Base-by-base conservation (phyloP, 352 stramenopile species). In the Pythium monospermum region DNA sequence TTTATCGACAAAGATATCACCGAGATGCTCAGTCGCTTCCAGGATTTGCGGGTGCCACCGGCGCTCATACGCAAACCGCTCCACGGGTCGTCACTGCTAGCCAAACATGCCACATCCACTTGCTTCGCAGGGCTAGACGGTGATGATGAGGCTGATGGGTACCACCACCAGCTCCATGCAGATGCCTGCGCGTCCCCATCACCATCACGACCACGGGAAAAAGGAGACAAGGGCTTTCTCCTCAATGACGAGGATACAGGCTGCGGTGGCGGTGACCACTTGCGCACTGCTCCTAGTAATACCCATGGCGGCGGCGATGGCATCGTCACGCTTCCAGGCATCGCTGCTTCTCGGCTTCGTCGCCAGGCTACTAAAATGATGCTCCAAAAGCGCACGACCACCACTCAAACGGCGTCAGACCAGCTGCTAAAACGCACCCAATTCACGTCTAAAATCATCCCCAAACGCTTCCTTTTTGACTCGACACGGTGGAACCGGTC, bases 401-500 rank as follows among this genome's bases (percentile, higher is more conserved):
- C 45, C 5, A 36, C 49, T 10, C 15, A 13, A 15, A 25, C 37
- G 4, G 42, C 41, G 12, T n/a, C n/a, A n/a, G n/a, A n/a, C n/a
- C 49, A 59, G 45, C 43, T 53, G 44, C 28, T 25, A 32, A 54
- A 56, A 36, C 43, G 48, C 6, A 37, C 49, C 21, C 57, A 64
- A 13, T 51, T 56, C 26, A 43, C 43, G 5, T 31, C 45, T 7
- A 57, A 59, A 23, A 53, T 70, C 46, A 39, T 78, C 26, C 75
- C 75, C 4, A 69, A 53, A 10, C 67, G 75, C 2, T 79, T 86
- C 28, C 68, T 86, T 11, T 86, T 68, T 46, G 75, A 81, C 31
- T 46, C 49, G 4, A 68, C 64, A 16, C 61, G 72, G 10, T 81
- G 58, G 60, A 46, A 32, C 19, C 66, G 61, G 1, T 55, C 68